phyloP scores from a whole-genome alignment of 768 basidiomycete species.

The Mycena belliarum region DNA sequence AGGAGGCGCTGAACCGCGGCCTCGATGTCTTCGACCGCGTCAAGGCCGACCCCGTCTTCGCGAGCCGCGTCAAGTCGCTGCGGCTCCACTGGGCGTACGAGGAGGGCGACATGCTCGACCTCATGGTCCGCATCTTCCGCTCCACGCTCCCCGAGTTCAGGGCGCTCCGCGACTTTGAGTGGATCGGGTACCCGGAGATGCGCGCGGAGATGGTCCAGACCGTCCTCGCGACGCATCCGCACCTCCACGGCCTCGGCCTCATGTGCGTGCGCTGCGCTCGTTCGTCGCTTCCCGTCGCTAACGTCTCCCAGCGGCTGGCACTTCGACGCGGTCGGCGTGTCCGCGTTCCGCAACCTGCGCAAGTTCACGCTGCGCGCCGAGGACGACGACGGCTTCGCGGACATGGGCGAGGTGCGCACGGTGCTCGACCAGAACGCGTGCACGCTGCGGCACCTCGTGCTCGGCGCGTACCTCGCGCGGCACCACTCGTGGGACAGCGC shows the following conservation, averaged over 20 bases:
- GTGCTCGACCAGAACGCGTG: constrained; percentile 61
- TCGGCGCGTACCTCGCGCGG: constrained; percentile 68
- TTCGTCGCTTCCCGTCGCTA: too few relatives aligned
- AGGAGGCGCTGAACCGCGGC: constrained; percentile 58
- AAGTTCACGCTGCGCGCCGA: constrained; percentile 71
- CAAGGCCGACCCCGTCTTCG: constrained; percentile 62
- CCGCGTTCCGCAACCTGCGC: constrained; percentile 57
- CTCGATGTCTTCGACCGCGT: constrained; percentile 69
- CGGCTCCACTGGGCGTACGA: constrained; percentile 71
- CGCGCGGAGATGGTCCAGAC: constrained; percentile 66
- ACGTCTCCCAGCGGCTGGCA: constrained; percentile 64
- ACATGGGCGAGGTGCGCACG: constrained; percentile 66
- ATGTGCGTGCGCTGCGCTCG: too few relatives aligned
- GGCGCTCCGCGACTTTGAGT: constrained; percentile 63
- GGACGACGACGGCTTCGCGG: constrained; percentile 70
- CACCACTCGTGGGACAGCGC: constrained; percentile 68
- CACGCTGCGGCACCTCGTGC: constrained; percentile 61
- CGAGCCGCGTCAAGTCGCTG: constrained; percentile 56
- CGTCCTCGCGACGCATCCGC: constrained; percentile 53
- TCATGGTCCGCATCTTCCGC: constrained; percentile 62
- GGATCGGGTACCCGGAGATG: constrained; percentile 78
- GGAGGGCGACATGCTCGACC: constrained; percentile 65
- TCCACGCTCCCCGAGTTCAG: constrained; percentile 65
- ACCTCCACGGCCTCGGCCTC: constrained; percentile 57
- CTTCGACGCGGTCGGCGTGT: constrained; percentile 70